Percentiles rank a stretch among this genome's conserved stretches.
These are phyloP conservation scores for Aspergillus ibericus DNA, from an alignment of 2,329 filamentous ascomycete species.

Conservation along the genomic window DNA sequence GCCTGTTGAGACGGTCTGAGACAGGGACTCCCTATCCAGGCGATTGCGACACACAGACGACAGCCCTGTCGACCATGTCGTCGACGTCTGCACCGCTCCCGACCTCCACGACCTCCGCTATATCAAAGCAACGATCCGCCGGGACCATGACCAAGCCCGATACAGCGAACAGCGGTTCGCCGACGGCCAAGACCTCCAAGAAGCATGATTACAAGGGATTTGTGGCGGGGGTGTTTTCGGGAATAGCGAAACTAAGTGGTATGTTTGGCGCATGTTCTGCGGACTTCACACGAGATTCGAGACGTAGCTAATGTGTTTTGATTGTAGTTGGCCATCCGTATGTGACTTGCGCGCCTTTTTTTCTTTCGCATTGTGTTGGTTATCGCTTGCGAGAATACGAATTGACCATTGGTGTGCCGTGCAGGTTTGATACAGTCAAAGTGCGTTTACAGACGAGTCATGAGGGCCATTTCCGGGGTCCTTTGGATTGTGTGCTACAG, in stretches of 20 bases:
- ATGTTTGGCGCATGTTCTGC: conserved; percentile 29
- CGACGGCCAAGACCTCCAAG: conserved; percentile 23
- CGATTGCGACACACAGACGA: neutral
- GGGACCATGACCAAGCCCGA: conserved; percentile 4
- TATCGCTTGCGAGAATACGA: neutral
- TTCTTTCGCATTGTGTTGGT: neutral
- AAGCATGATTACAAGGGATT: conserved; percentile 83
- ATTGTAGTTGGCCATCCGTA: conserved; percentile 60
- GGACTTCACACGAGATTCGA: neutral
- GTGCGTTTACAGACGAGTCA: conserved; percentile 89
- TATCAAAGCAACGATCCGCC: conserved; percentile 7
- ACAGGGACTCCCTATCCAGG: neutral
- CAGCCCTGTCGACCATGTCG: conserved; percentile 20
- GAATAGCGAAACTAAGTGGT: conserved; percentile 86
- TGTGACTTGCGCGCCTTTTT: conserved; percentile 25
- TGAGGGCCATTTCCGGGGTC: conserved; percentile 75
- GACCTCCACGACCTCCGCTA: neutral
- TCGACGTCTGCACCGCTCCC: conserved; percentile 18
- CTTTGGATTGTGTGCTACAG: conserved; percentile 79
- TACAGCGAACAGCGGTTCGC: conserved; percentile 9
- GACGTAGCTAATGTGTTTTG: neutral
- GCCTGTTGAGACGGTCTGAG: neutral
- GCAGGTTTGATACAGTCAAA: conserved; percentile 91
- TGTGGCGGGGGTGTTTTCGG: conserved; percentile 92
- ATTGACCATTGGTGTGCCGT: neutral